Evolutionary conservation across 495 filamentous ascomycete species (phyloP).

Genomic region (Neurospora sp.): DNA sequence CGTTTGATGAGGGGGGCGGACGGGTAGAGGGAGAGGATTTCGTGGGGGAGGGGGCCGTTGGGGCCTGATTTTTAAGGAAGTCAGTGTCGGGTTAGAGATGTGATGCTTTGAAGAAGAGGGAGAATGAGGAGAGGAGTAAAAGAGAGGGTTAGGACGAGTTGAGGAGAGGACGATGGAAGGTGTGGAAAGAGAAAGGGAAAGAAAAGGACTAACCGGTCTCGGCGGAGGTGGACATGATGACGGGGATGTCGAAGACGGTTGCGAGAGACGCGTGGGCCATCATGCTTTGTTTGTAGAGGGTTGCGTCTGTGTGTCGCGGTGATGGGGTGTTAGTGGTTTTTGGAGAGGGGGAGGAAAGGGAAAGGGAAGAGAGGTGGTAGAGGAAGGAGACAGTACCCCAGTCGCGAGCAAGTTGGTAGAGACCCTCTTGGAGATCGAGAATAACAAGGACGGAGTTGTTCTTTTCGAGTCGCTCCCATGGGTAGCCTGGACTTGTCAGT

Average conservation of each 20-base stretch:
- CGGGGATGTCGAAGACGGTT: constrained; percentile 58
- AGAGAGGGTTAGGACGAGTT: background rate
- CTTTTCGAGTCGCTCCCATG: constrained; percentile 17
- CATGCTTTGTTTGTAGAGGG: constrained; percentile 55
- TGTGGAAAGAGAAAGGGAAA: no score
- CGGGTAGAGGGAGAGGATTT: constrained; percentile 60
- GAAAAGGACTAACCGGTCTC: constrained; percentile 29
- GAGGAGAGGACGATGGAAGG: background rate
- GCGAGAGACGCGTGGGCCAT: constrained; percentile 59
- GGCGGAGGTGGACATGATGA: constrained; percentile 59
- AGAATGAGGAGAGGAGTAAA: background rate
- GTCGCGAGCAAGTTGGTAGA: constrained; percentile 56
- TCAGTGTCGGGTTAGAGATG: no score
- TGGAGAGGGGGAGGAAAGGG: background rate
- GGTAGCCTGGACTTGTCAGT: background rate
- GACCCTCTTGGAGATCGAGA: constrained; percentile 64
- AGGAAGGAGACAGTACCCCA: constrained; percentile 18
- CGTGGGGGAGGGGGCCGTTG: constrained; percentile 62
- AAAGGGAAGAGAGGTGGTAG: no score
- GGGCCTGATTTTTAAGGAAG: constrained; percentile 28
- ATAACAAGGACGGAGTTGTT: constrained; percentile 44
- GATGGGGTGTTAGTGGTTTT: background rate
- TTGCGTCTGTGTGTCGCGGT: constrained; percentile 25
- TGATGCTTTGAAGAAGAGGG: no score
- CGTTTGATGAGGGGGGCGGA: constrained; percentile 55